phyloP scores from a whole-genome alignment of 192 early-diverging fungal species.

The Thamnidium elegans region DNA sequence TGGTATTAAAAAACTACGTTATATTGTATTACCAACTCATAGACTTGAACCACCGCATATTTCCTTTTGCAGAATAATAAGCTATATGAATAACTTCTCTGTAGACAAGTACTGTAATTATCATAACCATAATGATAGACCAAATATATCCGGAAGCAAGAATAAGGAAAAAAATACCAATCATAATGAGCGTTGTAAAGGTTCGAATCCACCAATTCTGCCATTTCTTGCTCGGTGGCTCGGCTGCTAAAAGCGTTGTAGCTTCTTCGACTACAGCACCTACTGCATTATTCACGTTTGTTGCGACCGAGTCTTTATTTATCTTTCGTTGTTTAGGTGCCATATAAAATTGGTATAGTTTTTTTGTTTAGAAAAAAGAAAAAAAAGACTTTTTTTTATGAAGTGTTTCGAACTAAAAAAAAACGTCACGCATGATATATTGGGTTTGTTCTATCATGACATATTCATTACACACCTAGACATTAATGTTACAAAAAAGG shows the following conservation, averaged over 20 bases:
- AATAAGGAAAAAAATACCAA: slow-evolving; percentile 72
- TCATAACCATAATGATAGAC: slow-evolving; percentile 81
- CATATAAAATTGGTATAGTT: too few species aligned
- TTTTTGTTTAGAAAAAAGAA: too few species aligned
- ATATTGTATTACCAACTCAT: slow-evolving; percentile 72
- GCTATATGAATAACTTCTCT: slow-evolving; percentile 92
- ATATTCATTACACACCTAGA: too few species aligned
- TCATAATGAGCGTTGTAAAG: slow-evolving; percentile 88
- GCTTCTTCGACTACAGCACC: background rate
- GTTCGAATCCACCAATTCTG: slow-evolving; percentile 81
- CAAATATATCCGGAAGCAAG: slow-evolving; percentile 78
- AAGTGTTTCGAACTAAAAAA: too few species aligned
- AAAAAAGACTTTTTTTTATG: too few species aligned
- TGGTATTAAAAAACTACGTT: background rate
- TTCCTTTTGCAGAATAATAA: slow-evolving; percentile 76
- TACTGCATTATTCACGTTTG: too few species aligned
- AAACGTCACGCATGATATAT: too few species aligned
- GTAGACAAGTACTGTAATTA: slow-evolving; percentile 85
- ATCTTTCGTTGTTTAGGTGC: too few species aligned
- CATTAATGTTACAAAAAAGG: too few species aligned
- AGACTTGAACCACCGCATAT: slow-evolving; percentile 87
- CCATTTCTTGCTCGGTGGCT: slow-evolving; percentile 60
- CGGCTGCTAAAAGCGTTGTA: slow-evolving; percentile 44
- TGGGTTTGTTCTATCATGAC: too few species aligned
- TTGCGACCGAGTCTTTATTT: too few species aligned